These are phyloP conservation scores for Tricholoma saponaceum DNA, from an alignment of 768 basidiomycete genomes.

Conservation along the genomic window DNA sequence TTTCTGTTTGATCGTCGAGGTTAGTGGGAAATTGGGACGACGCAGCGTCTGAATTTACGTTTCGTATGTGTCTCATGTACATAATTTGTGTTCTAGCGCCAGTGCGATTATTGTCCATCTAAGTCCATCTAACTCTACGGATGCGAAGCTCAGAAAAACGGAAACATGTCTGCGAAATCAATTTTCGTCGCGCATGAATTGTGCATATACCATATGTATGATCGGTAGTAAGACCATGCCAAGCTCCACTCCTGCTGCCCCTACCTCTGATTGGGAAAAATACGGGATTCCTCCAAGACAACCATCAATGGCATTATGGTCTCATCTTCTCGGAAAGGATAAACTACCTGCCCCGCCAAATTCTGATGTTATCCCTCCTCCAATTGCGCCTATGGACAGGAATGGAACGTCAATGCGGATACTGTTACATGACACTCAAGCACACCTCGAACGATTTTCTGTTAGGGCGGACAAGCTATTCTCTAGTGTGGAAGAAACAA, in stretches of 20 bases:
- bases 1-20: constrained; percentile 16
- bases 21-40: constrained; percentile 11
- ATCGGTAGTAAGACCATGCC: too few species aligned
- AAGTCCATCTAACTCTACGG: too few species aligned
- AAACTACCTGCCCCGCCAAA: constrained; percentile 21
- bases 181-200: too few species aligned
- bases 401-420: constrained; percentile 68
- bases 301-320: constrained; percentile 46
- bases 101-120: too few species aligned
- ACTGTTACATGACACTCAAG: constrained; percentile 70
- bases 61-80: too few species aligned
- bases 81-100: too few species aligned
- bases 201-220: too few species aligned
- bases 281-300: constrained; percentile 23
- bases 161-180: too few species aligned
- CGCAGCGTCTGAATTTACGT: too few species aligned
- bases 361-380: constrained; percentile 15
- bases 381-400: constrained; percentile 55
- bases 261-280: neutral
- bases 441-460: constrained; percentile 65
- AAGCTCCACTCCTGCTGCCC: neutral
- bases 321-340: constrained; percentile 49
- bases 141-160: too few species aligned
- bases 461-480: constrained; percentile 50
- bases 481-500: constrained; percentile 45